phyloP scores from a whole-genome alignment of 805 yeast species.

The Lipomyces yamadae region DNA sequence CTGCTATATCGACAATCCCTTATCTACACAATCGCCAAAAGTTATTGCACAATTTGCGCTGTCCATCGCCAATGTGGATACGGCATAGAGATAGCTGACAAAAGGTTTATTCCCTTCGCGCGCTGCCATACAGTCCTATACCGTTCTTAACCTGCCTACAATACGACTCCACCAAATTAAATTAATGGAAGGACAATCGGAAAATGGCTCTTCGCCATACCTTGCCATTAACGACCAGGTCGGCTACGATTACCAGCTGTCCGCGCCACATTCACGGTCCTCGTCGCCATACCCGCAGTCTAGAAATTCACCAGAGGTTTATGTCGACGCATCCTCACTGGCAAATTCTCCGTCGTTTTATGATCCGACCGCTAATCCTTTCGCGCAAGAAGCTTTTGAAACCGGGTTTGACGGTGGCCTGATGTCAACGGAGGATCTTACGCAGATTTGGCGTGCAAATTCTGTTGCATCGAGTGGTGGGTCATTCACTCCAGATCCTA shows the following conservation, averaged over 20 bases:
- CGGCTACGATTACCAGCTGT: background rate
- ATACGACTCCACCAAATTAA: background rate
- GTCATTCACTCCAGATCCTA: background rate
- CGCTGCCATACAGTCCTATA: background rate
- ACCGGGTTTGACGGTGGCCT: background rate
- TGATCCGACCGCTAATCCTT: background rate
- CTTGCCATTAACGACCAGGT: background rate
- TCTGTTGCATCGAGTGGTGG: background rate
- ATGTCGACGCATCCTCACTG: background rate
- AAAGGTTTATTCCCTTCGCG: background rate
- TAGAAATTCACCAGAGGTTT: background rate
- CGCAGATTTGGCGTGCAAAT: background rate
- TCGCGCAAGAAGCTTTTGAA: background rate
- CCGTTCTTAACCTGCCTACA: too few relatives aligned
- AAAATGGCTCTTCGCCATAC: constrained; percentile 2
- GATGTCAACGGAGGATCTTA: background rate
- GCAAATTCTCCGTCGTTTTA: background rate
- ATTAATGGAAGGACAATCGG: background rate
- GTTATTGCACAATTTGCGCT: background rate
- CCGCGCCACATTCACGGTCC: background rate
- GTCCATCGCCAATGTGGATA: background rate
- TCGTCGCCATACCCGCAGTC: constrained; percentile 1
- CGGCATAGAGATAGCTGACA: background rate
- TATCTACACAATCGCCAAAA: background rate
- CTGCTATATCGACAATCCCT: background rate